These are phyloP conservation scores for Rhododendron henanense DNA, from an alignment of 148 eudicot genomes.

Conservation along the genomic window DNA sequence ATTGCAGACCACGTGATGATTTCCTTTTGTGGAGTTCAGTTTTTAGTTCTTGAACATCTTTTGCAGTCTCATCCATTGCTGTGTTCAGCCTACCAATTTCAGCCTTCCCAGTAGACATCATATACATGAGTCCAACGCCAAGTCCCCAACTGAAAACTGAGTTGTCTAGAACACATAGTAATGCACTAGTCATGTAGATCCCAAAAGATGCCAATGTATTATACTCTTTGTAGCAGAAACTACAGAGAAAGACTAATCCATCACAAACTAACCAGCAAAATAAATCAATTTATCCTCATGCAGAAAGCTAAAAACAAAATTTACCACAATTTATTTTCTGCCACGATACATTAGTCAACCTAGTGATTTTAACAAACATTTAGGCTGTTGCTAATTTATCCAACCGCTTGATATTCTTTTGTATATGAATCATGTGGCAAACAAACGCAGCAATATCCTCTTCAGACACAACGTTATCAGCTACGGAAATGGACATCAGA, in stretches of 20 bases:
- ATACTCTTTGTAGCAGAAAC: not conserved
- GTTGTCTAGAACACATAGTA: conserved; percentile 26
- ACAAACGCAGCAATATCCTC: not conserved
- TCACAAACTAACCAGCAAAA: not conserved
- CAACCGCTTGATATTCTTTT: not conserved
- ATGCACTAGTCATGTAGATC: not conserved
- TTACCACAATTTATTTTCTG: not conserved
- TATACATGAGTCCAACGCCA: conserved; percentile 66
- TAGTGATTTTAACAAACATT: not conserved
- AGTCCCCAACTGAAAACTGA: conserved; percentile 52
- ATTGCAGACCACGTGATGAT: conserved; percentile 14
- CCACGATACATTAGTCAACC: not conserved
- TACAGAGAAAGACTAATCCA: not conserved
- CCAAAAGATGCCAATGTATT: not conserved
- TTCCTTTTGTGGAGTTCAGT: conserved; percentile 45
- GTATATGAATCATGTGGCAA: not conserved
- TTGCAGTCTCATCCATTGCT: conserved; percentile 57
- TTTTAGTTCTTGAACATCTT: conserved; percentile 57
- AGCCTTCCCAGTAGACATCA: conserved; percentile 75
- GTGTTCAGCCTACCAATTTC: conserved; percentile 53
- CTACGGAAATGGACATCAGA: not conserved
- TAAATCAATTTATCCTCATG: too few relatives aligned
- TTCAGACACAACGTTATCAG: not conserved
- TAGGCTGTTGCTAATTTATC: not conserved
- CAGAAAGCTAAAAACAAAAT: not conserved